These are phyloP conservation scores for Erodium maritimum DNA, from an alignment of 345 rosid species.

Conservation along the genomic window DNA sequence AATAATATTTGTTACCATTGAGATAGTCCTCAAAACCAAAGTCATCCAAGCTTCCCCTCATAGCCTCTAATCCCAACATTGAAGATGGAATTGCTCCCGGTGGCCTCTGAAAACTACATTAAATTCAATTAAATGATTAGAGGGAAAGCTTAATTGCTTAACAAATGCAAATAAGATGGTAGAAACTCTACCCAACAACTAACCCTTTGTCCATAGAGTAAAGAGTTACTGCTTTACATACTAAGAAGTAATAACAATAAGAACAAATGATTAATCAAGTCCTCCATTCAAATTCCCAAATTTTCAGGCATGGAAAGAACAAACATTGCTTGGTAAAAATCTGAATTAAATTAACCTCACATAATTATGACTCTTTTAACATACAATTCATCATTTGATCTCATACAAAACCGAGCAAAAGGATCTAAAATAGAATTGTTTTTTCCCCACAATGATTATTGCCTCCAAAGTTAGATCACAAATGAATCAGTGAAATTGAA, in stretches of 20 bases:
- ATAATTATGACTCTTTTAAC: no score
- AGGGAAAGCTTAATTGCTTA: background rate
- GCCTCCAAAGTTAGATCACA: no score
- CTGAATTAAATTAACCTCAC: no score
- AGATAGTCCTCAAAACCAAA: conserved; percentile 92
- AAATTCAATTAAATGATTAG: background rate
- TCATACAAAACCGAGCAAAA: no score
- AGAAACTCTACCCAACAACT: background rate
- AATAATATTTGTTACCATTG: conserved; percentile 40
- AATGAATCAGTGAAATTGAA: no score
- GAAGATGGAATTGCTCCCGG: conserved; percentile 81
- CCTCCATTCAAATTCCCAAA: no score
- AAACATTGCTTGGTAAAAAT: no score
- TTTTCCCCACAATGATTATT: no score
- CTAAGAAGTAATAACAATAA: background rate
- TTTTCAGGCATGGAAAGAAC: no score
- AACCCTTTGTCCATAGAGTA: background rate
- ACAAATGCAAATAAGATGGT: background rate
- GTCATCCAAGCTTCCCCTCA: conserved; percentile 61
- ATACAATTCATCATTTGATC: no score
- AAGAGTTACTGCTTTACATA: background rate
- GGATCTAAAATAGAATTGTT: no score
- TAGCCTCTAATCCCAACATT: conserved; percentile 81
- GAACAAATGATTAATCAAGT: background rate
- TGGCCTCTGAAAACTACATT: conserved; percentile 84